Percentiles rank a stretch among this genome's conserved stretches.
These are phyloP conservation scores for Pholiota microspora DNA, from an alignment of 768 basidiomycete genomes.

Conservation along the genomic window DNA sequence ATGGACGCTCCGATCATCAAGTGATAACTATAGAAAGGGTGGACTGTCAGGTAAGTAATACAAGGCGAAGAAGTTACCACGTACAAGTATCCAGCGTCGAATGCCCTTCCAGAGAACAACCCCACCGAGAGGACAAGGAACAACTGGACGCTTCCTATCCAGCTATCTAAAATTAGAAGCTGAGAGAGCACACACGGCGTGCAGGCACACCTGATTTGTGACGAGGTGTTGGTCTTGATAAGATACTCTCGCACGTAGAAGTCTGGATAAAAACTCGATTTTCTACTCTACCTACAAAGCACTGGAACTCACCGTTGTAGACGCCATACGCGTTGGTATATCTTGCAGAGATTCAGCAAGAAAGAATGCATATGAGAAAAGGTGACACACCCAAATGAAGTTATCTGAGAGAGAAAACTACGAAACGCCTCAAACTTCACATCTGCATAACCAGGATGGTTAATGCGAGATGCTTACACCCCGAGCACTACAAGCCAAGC, in stretches of 20 bases:
- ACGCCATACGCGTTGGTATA: conserved; percentile 30
- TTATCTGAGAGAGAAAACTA: conserved; percentile 40
- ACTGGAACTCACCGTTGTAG: conserved; percentile 25
- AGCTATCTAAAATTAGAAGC: conserved; percentile 14
- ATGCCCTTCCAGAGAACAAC: conserved; percentile 22
- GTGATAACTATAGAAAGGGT: conserved; percentile 30
- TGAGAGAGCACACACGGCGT: not conserved
- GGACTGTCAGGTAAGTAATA: not conserved
- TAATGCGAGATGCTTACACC: conserved; percentile 31
- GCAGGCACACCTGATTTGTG: conserved; percentile 22
- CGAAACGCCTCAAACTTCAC: not conserved
- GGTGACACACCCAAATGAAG: conserved; percentile 37
- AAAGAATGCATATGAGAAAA: not conserved
- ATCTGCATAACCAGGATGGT: not conserved
- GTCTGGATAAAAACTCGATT: conserved; percentile 18
- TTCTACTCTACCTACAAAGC: conserved; percentile 23
- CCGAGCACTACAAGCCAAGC: conserved; percentile 45
- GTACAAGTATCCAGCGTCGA: conserved; percentile 28
- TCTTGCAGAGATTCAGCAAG: conserved; percentile 9
- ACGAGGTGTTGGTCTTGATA: conserved; percentile 21
- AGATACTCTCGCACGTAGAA: conserved; percentile 30
- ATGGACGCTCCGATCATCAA: conserved; percentile 43
- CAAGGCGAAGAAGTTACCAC: not conserved
- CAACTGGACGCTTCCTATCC: conserved; percentile 27
- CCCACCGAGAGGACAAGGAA: conserved; percentile 23